Base-by-base conservation (phyloP, 2,329 filamentous ascomycete genomes). In the Onygenales sp. region DNA sequence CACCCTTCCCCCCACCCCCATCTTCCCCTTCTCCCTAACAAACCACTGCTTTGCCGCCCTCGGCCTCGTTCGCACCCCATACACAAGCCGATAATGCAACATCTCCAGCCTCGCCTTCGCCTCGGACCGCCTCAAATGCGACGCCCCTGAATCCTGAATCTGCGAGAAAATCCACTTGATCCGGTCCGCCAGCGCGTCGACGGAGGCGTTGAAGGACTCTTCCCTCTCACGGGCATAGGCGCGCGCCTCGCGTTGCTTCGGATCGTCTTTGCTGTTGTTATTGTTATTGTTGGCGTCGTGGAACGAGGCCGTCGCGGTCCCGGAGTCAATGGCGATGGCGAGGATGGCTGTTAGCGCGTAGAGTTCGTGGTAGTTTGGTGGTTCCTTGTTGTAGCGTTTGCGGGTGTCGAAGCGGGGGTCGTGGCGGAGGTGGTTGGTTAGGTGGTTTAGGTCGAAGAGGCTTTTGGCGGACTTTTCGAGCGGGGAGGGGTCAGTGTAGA, bases 21-120 rank as follows among this genome's bases (percentile, higher is more conserved):
- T 2, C 17, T 56, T 54, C n/a, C 17, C 53, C 17, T 27, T 57
- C 48, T 7, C 55, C 41, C 45, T 43, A 55, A 11, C 58, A 57
- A 74, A 75, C 11, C 69, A 54, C 1, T 62, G 78, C 55, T 73
- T 75, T 62, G 78, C 81, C 9, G 74, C 75, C 49, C 73, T 77
- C 45, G 74, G 76, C 59, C 78, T 80, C 9, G 86, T 87, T 48
- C 89, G 78, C 47, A 92, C 84, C 2, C 81, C 79, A 64, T 86
- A 83, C 46, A 83, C 71, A 11, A 96, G 74, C 53, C 91, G 81
- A 62, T 87, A 83, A 55, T 84, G 79, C n/a, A 95, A 72, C 54
- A 83, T 78, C 61, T 94, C 86, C 41, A 95, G 75, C 9, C 79
- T 77, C 52, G 83, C 83, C 69, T 95, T 95, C 10, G 87, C 83